A percentile compares a stretch with the other conserved stretches of the same genome.
These are phyloP conservation scores for Phytophthora vignae DNA, from an alignment of 352 stramenopile species.

Conservation along the genomic window DNA sequence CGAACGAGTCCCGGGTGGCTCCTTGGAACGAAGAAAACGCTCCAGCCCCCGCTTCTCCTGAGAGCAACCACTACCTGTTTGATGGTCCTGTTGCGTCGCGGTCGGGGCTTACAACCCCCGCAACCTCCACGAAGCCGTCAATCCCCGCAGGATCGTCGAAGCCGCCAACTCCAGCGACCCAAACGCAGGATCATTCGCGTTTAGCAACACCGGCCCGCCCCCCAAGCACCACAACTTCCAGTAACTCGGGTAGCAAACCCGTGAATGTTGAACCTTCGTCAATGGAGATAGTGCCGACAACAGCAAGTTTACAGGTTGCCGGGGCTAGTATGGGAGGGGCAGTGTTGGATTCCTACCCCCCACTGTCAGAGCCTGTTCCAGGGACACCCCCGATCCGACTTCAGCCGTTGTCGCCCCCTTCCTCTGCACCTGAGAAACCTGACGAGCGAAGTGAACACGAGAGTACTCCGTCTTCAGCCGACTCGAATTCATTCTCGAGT, in stretches of 20 bases:
- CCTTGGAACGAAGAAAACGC: slow-evolving; percentile 27
- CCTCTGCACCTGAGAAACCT: not conserved
- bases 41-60: slow-evolving; percentile 15
- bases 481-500: slow-evolving; percentile 1
- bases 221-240: not conserved
- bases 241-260: not conserved
- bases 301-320: slow-evolving; percentile 6
- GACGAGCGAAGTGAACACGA: not conserved
- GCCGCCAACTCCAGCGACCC: slow-evolving; percentile 17
- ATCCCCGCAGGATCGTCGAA: slow-evolving; percentile 1
- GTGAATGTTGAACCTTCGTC: not conserved
- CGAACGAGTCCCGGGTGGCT: slow-evolving; percentile 15
- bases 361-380: slow-evolving; percentile 10
- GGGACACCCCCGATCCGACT: slow-evolving; percentile 11
- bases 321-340: slow-evolving; percentile 3
- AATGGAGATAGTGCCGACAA: not conserved
- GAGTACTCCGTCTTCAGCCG: not conserved
- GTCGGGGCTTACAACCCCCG: slow-evolving; percentile 19
- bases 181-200: slow-evolving; percentile 18
- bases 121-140: slow-evolving; percentile 1
- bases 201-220: slow-evolving; percentile 1
- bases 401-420: slow-evolving; percentile 11
- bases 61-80: slow-evolving; percentile 36
- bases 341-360: not conserved
- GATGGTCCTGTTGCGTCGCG: slow-evolving; percentile 29